Conservation (phyloP, 2,329 filamentous ascomycete genomes). For the Fusarium heterosporum region DNA sequence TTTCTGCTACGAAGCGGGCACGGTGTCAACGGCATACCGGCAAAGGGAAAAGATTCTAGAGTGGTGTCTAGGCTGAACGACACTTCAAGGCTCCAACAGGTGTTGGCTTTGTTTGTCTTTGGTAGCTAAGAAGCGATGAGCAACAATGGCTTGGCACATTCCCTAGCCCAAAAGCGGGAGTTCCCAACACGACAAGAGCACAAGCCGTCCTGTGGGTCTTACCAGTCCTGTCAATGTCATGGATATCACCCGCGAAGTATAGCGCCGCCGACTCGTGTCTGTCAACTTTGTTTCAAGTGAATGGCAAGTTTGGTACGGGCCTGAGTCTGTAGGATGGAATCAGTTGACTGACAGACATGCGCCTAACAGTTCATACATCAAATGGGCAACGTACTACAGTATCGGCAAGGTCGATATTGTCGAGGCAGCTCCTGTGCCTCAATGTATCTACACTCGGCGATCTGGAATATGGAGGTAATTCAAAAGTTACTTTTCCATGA, state of each 20-base stretch:
- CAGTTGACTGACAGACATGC: background rate
- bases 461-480: too few species aligned
- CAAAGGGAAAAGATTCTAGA: background rate
- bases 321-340: background rate
- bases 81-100: background rate
- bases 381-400: background rate
- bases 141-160: slow-evolving; percentile 39
- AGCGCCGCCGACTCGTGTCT: slow-evolving; percentile 15
- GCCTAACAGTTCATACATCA: background rate
- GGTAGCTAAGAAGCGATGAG: background rate
- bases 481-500: too few species aligned
- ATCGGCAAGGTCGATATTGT: background rate
- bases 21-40: background rate
- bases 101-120: slow-evolving; percentile 9
- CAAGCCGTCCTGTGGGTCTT: slow-evolving; percentile 26
- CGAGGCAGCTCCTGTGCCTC: background rate
- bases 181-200: slow-evolving; percentile 18
- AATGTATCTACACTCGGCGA: background rate
- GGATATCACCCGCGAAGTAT: slow-evolving; percentile 11
- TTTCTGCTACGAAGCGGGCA: background rate
- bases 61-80: background rate
- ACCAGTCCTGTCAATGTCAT: slow-evolving; percentile 26
- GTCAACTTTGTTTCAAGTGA: slow-evolving; percentile 2
- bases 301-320: background rate
- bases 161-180: slow-evolving; percentile 18